These are phyloP conservation scores for Plenodomus tracheiphilus DNA, from an alignment of 2,329 filamentous ascomycete species.

Conservation along the genomic window DNA sequence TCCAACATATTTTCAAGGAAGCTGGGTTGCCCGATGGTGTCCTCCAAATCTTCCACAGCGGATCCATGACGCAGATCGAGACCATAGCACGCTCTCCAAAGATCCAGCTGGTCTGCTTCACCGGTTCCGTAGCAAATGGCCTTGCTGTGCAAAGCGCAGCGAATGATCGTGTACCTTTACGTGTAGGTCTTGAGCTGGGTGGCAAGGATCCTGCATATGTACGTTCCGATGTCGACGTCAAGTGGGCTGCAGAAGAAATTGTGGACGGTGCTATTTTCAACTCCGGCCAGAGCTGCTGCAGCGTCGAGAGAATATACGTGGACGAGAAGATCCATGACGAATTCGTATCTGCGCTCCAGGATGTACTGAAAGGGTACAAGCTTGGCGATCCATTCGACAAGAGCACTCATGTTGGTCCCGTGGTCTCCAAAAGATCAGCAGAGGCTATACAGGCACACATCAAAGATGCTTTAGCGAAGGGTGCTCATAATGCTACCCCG, in stretches of 20 bases:
- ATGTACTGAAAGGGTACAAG: conserved; percentile 76
- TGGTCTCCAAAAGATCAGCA: conserved; percentile 79
- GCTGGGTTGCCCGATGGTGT: conserved; percentile 83
- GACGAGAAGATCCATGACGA: conserved; percentile 80
- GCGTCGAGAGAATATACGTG: conserved; percentile 89
- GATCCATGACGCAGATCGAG: conserved; percentile 76
- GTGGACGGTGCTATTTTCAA: conserved; percentile 97
- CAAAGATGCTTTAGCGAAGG: conserved; percentile 78
- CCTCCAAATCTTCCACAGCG: conserved; percentile 90
- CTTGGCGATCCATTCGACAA: conserved; percentile 85
- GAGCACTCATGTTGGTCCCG: conserved; percentile 81
- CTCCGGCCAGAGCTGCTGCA: conserved; percentile 97
- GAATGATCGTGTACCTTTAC: conserved; percentile 74
- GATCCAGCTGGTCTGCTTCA: conserved; percentile 86
- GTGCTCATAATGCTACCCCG: conserved; percentile 82
- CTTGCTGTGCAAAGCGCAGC: conserved; percentile 84
- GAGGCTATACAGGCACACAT: conserved; percentile 78
- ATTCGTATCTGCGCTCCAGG: conserved; percentile 78
- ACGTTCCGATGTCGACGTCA: conserved; percentile 79
- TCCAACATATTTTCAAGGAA: conserved; percentile 73
- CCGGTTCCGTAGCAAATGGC: conserved; percentile 86
- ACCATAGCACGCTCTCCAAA: conserved; percentile 75
- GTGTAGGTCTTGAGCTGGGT: conserved; percentile 87
- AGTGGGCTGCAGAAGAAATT: conserved; percentile 91
- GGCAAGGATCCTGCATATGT: conserved; percentile 96